Evolutionary conservation across 176 grass and related monocot species (phyloP).

Genomic region (Oryza longistaminata): DNA sequence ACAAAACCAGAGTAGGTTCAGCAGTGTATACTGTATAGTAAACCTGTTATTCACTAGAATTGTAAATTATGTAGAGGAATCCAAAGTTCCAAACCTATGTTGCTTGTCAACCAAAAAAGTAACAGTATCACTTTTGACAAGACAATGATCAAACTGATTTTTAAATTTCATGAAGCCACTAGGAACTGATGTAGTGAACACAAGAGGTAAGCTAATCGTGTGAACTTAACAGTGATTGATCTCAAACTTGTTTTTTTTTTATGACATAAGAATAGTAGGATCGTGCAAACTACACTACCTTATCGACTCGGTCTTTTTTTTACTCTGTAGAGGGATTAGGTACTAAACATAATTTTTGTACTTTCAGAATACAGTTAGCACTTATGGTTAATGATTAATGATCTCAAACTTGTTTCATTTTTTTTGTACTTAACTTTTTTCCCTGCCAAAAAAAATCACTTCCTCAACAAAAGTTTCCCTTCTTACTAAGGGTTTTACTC

Average conservation of each 20-base stretch:
- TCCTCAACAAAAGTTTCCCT: neutral
- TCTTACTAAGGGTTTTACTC: constrained; percentile 44
- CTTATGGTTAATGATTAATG: neutral
- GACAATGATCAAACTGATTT: neutral
- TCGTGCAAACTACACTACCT: neutral
- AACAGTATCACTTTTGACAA: neutral
- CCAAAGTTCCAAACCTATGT: neutral
- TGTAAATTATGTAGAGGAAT: neutral
- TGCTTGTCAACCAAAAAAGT: constrained; percentile 6
- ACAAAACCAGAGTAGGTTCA: neutral
- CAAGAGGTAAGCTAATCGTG: neutral
- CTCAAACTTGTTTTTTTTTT: neutral
- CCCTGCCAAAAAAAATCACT: neutral
- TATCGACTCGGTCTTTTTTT: neutral
- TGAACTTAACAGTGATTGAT: neutral
- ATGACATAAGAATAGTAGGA: neutral
- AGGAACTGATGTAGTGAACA: neutral
- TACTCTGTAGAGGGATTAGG: neutral
- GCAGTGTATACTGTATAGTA: too few species aligned
- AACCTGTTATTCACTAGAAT: neutral
- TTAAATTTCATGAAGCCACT: neutral
- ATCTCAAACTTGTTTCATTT: too few species aligned
- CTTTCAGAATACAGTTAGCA: neutral
- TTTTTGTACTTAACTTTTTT: too few species aligned
- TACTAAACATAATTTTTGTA: neutral